Evolutionary conservation across 139 green algal genomes (phyloP).

Genomic region (Zygnema cylindricum): DNA sequence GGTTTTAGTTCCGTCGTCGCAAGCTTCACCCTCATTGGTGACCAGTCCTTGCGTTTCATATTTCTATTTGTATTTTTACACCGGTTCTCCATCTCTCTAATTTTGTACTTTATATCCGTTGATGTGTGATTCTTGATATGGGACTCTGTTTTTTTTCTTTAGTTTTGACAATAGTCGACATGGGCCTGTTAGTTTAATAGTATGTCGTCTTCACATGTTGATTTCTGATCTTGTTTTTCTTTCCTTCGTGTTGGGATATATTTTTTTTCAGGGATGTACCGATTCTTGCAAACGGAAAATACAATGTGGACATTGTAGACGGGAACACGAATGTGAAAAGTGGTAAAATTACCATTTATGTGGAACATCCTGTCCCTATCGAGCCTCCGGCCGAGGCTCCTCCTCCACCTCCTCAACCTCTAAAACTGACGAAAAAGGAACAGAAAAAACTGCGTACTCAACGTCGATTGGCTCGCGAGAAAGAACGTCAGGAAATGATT

Average conservation of each 20-base stretch:
- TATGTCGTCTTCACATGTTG: too few relatives aligned
- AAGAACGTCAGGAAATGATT: conserved; percentile 98
- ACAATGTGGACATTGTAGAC: background rate
- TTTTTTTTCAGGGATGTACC: conserved; percentile 26
- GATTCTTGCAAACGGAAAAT: background rate
- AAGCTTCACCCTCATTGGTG: too few relatives aligned
- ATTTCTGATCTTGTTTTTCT: background rate
- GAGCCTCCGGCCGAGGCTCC: conserved; percentile 86
- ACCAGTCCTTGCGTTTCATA: too few relatives aligned
- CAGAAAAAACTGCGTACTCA: conserved; percentile 95
- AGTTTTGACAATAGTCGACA: too few relatives aligned
- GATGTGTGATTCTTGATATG: too few relatives aligned
- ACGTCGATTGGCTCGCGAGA: conserved; percentile 84
- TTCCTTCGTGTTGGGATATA: background rate
- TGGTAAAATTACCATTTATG: conserved; percentile 64
- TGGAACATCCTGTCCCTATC: conserved; percentile 80
- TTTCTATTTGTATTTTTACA: too few relatives aligned
- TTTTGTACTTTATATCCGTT: too few relatives aligned
- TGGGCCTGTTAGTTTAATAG: too few relatives aligned
- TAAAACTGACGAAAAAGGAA: conserved; percentile 79
- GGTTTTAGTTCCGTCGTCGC: too few relatives aligned
- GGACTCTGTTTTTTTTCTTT: too few relatives aligned
- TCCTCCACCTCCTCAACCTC: conserved; percentile 77
- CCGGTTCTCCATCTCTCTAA: too few relatives aligned
- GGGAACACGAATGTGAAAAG: background rate